Base-by-base conservation (phyloP, 2,329 filamentous ascomycete species). In the Dactylonectria macrodidyma region DNA sequence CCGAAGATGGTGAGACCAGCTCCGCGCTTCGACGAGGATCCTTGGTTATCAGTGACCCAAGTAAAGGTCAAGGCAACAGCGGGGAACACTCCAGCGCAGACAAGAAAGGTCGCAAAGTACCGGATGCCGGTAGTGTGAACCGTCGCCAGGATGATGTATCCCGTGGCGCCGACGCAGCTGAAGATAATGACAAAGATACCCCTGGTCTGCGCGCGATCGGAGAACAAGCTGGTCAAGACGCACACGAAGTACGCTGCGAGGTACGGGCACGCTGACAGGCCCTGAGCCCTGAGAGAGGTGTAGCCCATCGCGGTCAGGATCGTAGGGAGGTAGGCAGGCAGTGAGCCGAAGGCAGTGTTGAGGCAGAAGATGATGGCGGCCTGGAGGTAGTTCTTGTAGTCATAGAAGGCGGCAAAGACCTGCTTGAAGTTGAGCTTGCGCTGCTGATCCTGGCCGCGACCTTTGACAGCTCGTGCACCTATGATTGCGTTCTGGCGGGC, bases 41-140 rank as follows among this genome's bases (percentile, higher is more conserved):
- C 91, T 78, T 93, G 90, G 76, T 93, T 93, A 77, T 93, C 90
- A 38, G 91, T 79, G 16, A 90, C 87, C 92, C 92, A 94, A 0
- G 91, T 90, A 16, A 94, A 82, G 24, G 92, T 90, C 72, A 93
- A 90, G 1, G 88, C 87, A 69, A 93, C 92, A 16, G 86, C 86
- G 0, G 91, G 89, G 75, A 93, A 94, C 77, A 84, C 81, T 30
- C 83, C 83, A 0, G 81, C 80, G 1, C 82, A 80, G 11, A 81
- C 82, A 75, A 88, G 72, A 66, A 84, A 88, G 1, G 85, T 83
- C 3, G 82, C 84, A 0, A 83, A 78, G 65, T 88, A 88, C 16
- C 85, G 82, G 33, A 83, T 79, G 0, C 75, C 82, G 2, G 81
- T 80, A 33, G 77, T 73, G 19, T 82, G 82, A 33, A 87, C 86